These are phyloP conservation scores for Simplicillium sp. DNA, from an alignment of 2,329 filamentous ascomycete genomes.

Conservation along the genomic window DNA sequence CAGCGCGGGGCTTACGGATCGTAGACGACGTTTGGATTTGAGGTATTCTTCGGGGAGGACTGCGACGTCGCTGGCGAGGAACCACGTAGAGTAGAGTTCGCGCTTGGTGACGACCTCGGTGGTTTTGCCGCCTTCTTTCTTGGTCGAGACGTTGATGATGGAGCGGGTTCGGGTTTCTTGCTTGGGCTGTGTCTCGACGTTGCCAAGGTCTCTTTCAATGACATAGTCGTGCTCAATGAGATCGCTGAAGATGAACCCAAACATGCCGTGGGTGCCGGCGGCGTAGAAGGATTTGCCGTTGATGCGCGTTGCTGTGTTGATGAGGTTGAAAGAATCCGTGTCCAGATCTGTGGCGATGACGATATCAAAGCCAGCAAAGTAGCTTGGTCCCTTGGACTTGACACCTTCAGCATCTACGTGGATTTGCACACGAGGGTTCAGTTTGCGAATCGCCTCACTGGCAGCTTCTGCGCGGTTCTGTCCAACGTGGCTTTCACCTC, in stretches of 20 bases:
- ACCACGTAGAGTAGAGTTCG: constrained; percentile 81
- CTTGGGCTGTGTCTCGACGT: constrained; percentile 50
- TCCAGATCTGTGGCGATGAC: constrained; percentile 85
- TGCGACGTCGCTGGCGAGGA: constrained; percentile 71
- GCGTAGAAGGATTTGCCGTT: constrained; percentile 80
- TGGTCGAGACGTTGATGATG: constrained; percentile 62
- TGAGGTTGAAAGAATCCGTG: constrained; percentile 60
- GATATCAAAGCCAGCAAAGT: constrained; percentile 72
- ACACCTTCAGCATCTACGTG: constrained; percentile 60
- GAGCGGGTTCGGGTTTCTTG: constrained; percentile 71
- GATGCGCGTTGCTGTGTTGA: constrained; percentile 80
- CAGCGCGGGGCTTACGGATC: constrained; percentile 72
- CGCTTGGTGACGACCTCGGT: constrained; percentile 86
- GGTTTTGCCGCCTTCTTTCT: constrained; percentile 56
- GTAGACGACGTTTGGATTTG: constrained; percentile 57
- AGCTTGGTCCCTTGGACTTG: constrained; percentile 58
- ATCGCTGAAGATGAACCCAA: constrained; percentile 92
- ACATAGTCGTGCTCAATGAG: constrained; percentile 85
- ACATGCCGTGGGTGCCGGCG: constrained; percentile 77
- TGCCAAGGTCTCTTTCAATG: constrained; percentile 75
- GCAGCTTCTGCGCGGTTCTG: constrained; percentile 80
- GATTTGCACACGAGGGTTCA: constrained; percentile 83
- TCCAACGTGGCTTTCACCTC: constrained; percentile 54
- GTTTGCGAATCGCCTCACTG: constrained; percentile 64
- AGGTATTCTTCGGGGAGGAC: constrained; percentile 59